Evolutionary conservation across 257 asterid species (phyloP).

Genomic region (Solanum bukasovii): DNA sequence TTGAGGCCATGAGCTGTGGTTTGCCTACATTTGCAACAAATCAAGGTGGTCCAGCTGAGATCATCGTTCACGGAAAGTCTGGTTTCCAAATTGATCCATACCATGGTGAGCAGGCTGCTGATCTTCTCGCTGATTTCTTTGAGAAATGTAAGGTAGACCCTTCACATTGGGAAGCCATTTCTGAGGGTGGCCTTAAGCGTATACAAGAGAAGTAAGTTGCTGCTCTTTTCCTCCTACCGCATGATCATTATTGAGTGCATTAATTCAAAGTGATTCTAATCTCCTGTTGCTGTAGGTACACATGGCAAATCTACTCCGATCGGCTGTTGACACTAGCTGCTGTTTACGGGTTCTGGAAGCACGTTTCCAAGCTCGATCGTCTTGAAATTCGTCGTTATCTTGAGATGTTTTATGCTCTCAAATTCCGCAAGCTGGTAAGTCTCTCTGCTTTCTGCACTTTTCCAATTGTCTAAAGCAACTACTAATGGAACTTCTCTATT

Average conservation of each 20-base stretch:
- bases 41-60: constrained; percentile 94
- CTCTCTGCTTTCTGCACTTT: neutral
- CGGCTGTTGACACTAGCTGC: constrained; percentile 81
- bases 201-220: constrained; percentile 73
- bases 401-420: constrained; percentile 86
- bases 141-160: constrained; percentile 63
- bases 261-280: neutral
- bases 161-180: constrained; percentile 61
- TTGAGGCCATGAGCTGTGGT: constrained; percentile 98
- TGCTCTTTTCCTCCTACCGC: neutral
- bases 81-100: constrained; percentile 99
- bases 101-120: constrained; percentile 65
- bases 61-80: constrained; percentile 71
- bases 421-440: constrained; percentile 73
- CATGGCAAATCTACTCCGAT: constrained; percentile 89
- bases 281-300: constrained; percentile 36
- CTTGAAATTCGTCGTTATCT: constrained; percentile 77
- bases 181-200: constrained; percentile 60
- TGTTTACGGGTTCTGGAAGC: constrained; percentile 89
- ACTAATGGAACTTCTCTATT: neutral
- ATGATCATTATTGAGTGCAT: neutral
- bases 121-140: constrained; percentile 58
- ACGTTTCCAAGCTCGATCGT: constrained; percentile 81
- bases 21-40: constrained; percentile 84
- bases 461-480: neutral